Conservation (phyloP, 768 basidiomycete species). For the Leccinum arenicola region DNA sequence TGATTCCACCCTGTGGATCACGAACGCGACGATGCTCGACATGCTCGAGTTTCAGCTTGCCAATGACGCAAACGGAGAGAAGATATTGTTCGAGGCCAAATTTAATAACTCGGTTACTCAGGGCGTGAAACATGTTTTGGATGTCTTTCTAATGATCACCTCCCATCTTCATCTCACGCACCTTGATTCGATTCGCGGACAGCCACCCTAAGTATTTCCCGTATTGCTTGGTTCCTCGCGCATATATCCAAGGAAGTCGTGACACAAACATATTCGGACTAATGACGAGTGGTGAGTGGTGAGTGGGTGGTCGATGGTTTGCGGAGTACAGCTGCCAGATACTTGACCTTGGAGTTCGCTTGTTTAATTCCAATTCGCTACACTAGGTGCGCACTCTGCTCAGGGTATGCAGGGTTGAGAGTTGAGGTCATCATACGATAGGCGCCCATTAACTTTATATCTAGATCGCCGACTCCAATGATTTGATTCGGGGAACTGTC, state of each 20-base stretch:
- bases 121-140: neutral
- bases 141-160: neutral
- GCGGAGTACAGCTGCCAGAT: neutral
- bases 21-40: conserved; percentile 3
- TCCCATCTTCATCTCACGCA: neutral
- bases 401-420: no score
- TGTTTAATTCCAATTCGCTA: no score
- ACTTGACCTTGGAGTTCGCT: neutral
- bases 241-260: neutral
- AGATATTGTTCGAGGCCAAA: neutral
- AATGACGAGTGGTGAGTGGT: neutral
- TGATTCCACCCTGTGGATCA: conserved; percentile 1
- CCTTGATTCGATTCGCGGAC: neutral
- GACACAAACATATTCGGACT: neutral
- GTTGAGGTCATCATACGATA: neutral
- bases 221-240: conserved; percentile 3
- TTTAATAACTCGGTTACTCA: neutral
- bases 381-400: no score
- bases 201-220: conserved; percentile 3
- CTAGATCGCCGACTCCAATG: neutral
- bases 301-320: no score
- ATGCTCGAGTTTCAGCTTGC: conserved; percentile 1
- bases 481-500: neutral
- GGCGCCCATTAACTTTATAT: neutral
- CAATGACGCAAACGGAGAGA: neutral